Evolutionary conservation across 129 eudicot genomes (phyloP).

Genomic region (Flaveria trinervia): DNA sequence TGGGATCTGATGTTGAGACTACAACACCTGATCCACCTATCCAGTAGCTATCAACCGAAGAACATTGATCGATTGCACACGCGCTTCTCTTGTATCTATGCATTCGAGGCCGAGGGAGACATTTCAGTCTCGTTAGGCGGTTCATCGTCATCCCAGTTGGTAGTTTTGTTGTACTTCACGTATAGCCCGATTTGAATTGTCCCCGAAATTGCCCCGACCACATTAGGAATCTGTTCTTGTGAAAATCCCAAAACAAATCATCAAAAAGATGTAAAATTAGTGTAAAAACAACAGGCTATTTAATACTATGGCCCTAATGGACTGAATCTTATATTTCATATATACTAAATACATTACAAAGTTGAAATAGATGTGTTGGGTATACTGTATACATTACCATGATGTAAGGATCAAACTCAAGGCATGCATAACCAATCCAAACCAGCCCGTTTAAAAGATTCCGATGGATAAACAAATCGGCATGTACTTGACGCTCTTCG

Average conservation of each 20-base stretch:
- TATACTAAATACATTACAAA: not conserved
- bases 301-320: too few species aligned
- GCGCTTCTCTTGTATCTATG: not conserved
- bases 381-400: conserved; percentile 40
- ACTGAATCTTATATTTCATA: too few species aligned
- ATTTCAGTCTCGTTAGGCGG: conserved; percentile 36
- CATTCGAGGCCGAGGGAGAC: conserved; percentile 24
- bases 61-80: not conserved
- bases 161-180: conserved; percentile 47
- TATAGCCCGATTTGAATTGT: conserved; percentile 57
- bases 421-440: conserved; percentile 62
- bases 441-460: conserved; percentile 57
- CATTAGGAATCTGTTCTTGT: conserved; percentile 63
- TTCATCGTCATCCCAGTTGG: conserved; percentile 67
- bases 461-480: conserved; percentile 69
- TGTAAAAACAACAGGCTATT: not conserved
- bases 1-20: not conserved
- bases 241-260: not conserved
- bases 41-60: conserved; percentile 9
- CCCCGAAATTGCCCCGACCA: conserved; percentile 67
- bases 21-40: not conserved
- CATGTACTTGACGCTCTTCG: conserved; percentile 92
- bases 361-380: not conserved
- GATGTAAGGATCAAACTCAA: conserved; percentile 67
- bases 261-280: not conserved